phyloP scores from a whole-genome alignment of 208 protist genomes.

The Leishmania guyanensis region DNA sequence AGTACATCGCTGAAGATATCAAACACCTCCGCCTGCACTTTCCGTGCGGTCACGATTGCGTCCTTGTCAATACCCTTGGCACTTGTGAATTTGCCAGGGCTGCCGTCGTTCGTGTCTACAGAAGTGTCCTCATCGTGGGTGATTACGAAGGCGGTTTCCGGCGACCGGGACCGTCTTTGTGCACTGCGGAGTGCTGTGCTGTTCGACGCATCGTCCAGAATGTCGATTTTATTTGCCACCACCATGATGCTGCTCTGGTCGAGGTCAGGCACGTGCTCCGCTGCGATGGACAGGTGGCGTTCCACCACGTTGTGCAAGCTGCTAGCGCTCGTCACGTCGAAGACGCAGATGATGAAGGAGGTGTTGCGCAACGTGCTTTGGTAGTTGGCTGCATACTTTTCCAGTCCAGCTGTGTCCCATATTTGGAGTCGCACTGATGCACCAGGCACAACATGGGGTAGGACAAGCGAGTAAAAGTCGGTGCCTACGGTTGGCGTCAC shows the following conservation, averaged over 20 bases:
- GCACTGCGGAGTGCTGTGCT: slow-evolving; percentile 8
- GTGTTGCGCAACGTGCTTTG: slow-evolving; percentile 73
- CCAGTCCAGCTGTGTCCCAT: slow-evolving; percentile 90
- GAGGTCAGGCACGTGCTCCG: slow-evolving; percentile 40
- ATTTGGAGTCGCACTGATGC: slow-evolving; percentile 65
- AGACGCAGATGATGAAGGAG: slow-evolving; percentile 95
- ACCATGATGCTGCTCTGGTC: slow-evolving; percentile 45
- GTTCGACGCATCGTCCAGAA: slow-evolving; percentile 19
- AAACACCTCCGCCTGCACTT: slow-evolving; percentile 37
- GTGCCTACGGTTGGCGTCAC: slow-evolving; percentile 57
- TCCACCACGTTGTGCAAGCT: slow-evolving; percentile 76
- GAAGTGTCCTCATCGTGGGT: slow-evolving; percentile 17
- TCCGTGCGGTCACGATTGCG: slow-evolving; percentile 25
- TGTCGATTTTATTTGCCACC: slow-evolving; percentile 63
- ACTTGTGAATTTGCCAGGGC: neutral
- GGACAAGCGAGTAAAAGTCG: slow-evolving; percentile 56
- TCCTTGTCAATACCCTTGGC: neutral
- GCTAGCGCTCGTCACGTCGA: slow-evolving; percentile 94
- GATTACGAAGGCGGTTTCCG: slow-evolving; percentile 24
- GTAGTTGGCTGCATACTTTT: slow-evolving; percentile 96
- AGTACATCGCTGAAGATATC: slow-evolving; percentile 42
- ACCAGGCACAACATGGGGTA: slow-evolving; percentile 34
- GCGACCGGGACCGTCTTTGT: slow-evolving; percentile 8
- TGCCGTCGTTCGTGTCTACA: slow-evolving; percentile 3
- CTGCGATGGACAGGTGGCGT: slow-evolving; percentile 33